Evolutionary conservation across 768 basidiomycete genomes (phyloP).

Genomic region (Floccularia luteovirens): DNA sequence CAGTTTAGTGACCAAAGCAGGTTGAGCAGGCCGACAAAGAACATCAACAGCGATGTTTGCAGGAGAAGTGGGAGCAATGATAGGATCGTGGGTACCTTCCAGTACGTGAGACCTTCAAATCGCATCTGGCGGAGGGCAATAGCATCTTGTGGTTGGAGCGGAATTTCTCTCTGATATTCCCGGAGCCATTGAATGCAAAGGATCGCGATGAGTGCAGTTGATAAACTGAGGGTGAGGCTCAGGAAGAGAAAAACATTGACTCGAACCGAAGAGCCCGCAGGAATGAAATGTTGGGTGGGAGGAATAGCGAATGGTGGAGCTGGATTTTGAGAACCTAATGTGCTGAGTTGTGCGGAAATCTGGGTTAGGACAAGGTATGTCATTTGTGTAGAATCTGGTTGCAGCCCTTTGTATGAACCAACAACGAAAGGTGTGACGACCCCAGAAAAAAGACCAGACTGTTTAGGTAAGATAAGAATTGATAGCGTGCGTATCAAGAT

Average conservation of each 20-base stretch:
- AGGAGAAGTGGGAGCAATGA: slow-evolving; percentile 7
- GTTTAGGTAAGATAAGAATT: background rate
- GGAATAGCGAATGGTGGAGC: background rate
- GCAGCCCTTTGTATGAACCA: slow-evolving; percentile 1
- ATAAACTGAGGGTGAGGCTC: slow-evolving; percentile 12
- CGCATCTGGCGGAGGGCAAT: slow-evolving; percentile 9
- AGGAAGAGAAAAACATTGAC: slow-evolving; percentile 12
- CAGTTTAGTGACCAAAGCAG: slow-evolving; percentile 7
- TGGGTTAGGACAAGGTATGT: background rate
- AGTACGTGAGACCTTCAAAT: slow-evolving; percentile 8
- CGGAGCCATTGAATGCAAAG: slow-evolving; percentile 13
- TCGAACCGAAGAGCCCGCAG: slow-evolving; percentile 4
- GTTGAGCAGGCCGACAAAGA: slow-evolving; percentile 11
- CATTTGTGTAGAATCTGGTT: background rate
- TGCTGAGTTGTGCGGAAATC: background rate
- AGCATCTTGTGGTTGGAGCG: slow-evolving; percentile 2
- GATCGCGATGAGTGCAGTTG: slow-evolving; percentile 11
- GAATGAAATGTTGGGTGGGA: background rate
- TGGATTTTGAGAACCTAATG: background rate
- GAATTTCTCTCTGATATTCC: slow-evolving; percentile 8
- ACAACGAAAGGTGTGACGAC: slow-evolving; percentile 2
- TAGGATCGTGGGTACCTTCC: slow-evolving; percentile 10
- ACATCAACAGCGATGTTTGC: slow-evolving; percentile 8
- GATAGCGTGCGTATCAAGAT: background rate
- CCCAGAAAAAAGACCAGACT: slow-evolving; percentile 3